Conservation (phyloP, 106 monocot species). For the Iris macrosiphon region DNA sequence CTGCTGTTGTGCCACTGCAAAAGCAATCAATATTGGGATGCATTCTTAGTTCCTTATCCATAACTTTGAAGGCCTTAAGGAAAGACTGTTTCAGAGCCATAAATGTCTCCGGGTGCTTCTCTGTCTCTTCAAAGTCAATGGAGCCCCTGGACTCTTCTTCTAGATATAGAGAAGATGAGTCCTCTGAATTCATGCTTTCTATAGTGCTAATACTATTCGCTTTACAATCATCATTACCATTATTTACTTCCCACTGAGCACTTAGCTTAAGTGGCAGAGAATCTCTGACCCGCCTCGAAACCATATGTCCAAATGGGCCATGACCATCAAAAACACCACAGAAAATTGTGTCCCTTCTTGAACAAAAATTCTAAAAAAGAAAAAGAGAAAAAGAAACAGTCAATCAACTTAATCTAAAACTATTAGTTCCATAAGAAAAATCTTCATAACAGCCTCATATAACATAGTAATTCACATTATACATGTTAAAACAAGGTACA, state of each 20-base stretch:
- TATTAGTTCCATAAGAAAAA: too few species aligned
- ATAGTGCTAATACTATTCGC: conserved; percentile 19
- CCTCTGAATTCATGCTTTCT: conserved; percentile 56
- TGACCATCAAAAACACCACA: conserved; percentile 99
- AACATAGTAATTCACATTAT: too few species aligned
- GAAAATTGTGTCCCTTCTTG: conserved; percentile 56
- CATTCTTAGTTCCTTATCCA: conserved; percentile 83
- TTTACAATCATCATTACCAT: conserved; percentile 7
- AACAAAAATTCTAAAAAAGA: conserved; percentile 46
- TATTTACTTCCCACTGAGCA: conserved; percentile 41
- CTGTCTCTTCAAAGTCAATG: conserved; percentile 19
- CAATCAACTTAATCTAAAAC: too few species aligned
- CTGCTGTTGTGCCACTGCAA: conserved; percentile 86
- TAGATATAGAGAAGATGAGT: conserved; percentile 15
- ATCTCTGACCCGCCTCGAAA: conserved; percentile 87
- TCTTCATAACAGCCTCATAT: too few species aligned
- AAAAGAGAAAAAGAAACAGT: background rate
- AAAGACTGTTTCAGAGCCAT: conserved; percentile 55
- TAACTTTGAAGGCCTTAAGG: conserved; percentile 73
- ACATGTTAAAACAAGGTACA: too few species aligned
- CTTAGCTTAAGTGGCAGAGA: conserved; percentile 74
- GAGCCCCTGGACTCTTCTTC: conserved; percentile 8
- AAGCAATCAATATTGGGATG: conserved; percentile 80
- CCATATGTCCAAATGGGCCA: conserved; percentile 87
- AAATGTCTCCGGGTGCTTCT: conserved; percentile 58